Conservation (phyloP, 371 early-diverging fungal species). For the Circinella minor region DNA sequence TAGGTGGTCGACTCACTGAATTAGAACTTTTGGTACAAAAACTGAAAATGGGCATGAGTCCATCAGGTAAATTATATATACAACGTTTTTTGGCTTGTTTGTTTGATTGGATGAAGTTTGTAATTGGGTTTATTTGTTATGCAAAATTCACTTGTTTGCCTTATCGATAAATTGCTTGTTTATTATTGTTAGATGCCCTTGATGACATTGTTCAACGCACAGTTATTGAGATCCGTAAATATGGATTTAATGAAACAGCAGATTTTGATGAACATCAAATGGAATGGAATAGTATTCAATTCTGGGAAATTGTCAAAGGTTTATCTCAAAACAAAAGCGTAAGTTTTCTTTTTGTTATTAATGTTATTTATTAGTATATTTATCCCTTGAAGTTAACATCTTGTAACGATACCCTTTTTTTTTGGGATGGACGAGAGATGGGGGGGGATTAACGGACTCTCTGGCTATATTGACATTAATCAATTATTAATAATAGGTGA, state of each 20-base stretch:
- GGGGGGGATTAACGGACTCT: too few relatives aligned
- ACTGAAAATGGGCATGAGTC: constrained; percentile 74
- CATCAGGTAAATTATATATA: constrained; percentile 49
- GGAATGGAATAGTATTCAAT: constrained; percentile 78
- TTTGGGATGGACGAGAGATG: too few relatives aligned
- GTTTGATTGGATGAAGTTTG: not conserved
- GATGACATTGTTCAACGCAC: constrained; percentile 80
- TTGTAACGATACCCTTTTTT: too few relatives aligned
- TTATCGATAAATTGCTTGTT: not conserved
- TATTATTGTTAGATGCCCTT: constrained; percentile 67
- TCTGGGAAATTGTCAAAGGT: constrained; percentile 75
- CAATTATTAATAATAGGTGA: constrained; percentile 37
- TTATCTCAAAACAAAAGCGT: constrained; percentile 61
- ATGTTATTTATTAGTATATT: too few relatives aligned
- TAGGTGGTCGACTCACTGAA: constrained; percentile 93
- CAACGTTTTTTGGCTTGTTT: not conserved
- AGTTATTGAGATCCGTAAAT: constrained; percentile 85
- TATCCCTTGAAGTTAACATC: too few relatives aligned
- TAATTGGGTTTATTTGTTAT: not conserved
- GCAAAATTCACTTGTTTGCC: not conserved
- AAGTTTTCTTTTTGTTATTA: constrained; percentile 20
- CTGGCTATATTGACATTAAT: not conserved
- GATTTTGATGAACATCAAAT: constrained; percentile 47
- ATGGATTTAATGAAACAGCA: constrained; percentile 75
- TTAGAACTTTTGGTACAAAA: constrained; percentile 86